A percentile compares a stretch with the other conserved stretches of the same genome.
Evolutionary conservation across 192 early-diverging fungal genomes (phyloP).

Genomic region (Kappamyces sp.): DNA sequence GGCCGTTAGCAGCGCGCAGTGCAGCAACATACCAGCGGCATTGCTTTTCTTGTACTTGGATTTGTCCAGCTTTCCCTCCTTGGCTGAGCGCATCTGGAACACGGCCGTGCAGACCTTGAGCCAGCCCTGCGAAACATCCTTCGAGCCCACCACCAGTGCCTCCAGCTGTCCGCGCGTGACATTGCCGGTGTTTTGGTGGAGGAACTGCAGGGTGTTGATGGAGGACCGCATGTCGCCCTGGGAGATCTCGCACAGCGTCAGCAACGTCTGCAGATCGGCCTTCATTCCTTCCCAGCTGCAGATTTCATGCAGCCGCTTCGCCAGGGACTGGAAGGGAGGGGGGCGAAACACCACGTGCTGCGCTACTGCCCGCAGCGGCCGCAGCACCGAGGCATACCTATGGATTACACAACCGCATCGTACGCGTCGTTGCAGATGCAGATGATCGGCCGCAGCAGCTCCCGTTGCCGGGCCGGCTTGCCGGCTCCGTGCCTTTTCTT

Average conservation of each 20-base stretch:
- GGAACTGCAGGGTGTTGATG: constrained; percentile 78
- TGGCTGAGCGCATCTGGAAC: constrained; percentile 43
- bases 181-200: constrained; percentile 14
- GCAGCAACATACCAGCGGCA: not conserved
- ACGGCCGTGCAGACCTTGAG: constrained; percentile 80
- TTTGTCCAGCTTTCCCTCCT: constrained; percentile 16
- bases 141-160: constrained; percentile 52
- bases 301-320: constrained; percentile 71
- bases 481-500: constrained; percentile 22
- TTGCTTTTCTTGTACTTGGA: constrained; percentile 14
- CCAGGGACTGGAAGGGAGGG: constrained; percentile 54
- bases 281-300: constrained; percentile 68
- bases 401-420: constrained; percentile 5
- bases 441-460: constrained; percentile 88
- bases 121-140: constrained; percentile 72
- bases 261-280: constrained; percentile 68
- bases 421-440: constrained; percentile 98
- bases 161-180: constrained; percentile 32
- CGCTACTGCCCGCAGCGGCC: constrained; percentile 74
- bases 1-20: not conserved
- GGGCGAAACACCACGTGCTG: constrained; percentile 66
- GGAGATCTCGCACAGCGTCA: constrained; percentile 66
- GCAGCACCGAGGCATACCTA: constrained; percentile 81
- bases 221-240: constrained; percentile 85
- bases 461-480: too few species aligned